phyloP scores from a whole-genome alignment of 73 alveolate species.

The Tetrahymena elliotti region DNA sequence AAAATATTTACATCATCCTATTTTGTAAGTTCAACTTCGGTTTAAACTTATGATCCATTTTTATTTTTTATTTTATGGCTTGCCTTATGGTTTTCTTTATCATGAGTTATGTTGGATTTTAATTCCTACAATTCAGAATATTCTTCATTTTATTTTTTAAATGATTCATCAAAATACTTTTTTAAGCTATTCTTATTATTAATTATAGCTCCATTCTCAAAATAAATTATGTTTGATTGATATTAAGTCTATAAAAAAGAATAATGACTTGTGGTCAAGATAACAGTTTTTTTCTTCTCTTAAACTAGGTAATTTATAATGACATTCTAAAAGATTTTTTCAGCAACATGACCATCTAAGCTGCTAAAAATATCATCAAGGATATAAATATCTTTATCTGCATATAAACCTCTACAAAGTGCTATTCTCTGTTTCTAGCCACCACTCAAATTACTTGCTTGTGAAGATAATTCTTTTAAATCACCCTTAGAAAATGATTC shows the following conservation, averaged over 20 bases:
- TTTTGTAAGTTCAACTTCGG: background rate
- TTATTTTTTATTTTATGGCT: background rate
- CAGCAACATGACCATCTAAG: slow-evolving; percentile 68
- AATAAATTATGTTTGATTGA: slow-evolving; percentile 11
- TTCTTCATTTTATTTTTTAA: slow-evolving; percentile 1
- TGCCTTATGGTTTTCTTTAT: background rate
- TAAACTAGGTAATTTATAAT: slow-evolving; percentile 48
- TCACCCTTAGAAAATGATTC: slow-evolving; percentile 57
- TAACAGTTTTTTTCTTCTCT: slow-evolving; percentile 47
- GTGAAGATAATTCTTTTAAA: slow-evolving; percentile 61
- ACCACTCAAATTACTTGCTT: slow-evolving; percentile 79
- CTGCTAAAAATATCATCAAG: slow-evolving; percentile 82
- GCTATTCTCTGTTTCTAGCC: slow-evolving; percentile 80
- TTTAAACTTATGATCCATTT: background rate
- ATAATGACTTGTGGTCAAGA: slow-evolving; percentile 58
- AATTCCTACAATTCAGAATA: background rate
- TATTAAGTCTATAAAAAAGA: slow-evolving; percentile 2
- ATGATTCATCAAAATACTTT: slow-evolving; percentile 15
- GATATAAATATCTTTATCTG: slow-evolving; percentile 63
- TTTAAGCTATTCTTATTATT: slow-evolving; percentile 58
- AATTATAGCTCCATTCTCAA: slow-evolving; percentile 10
- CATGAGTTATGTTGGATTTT: too few species aligned
- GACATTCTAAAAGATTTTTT: slow-evolving; percentile 54
- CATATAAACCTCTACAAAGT: slow-evolving; percentile 72
- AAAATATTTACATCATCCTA: background rate